Percentiles rank a stretch among this genome's conserved stretches.
Conservation (phyloP, 2,329 filamentous ascomycete genomes). For the Orbilia oligospora region DNA sequence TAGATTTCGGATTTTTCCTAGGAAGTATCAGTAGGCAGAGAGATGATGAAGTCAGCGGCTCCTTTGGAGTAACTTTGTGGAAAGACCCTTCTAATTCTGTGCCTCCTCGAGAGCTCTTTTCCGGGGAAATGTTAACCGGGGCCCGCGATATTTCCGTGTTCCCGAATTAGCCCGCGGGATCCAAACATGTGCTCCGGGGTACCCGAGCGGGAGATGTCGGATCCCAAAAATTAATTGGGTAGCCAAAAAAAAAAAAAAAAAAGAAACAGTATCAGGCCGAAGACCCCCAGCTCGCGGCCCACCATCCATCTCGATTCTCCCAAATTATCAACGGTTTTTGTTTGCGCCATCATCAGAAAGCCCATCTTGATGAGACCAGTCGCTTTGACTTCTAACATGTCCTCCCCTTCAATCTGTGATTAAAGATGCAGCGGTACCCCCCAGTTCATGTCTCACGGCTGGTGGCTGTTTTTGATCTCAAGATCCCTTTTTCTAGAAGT, state of each 20-base stretch:
- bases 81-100: slow-evolving; percentile 1
- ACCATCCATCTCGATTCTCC: slow-evolving; percentile 14
- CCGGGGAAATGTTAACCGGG: slow-evolving; percentile 16
- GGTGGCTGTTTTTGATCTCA: slow-evolving; percentile 28
- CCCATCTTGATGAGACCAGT: slow-evolving; percentile 20
- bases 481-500: slow-evolving; percentile 45
- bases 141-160: slow-evolving; percentile 2
- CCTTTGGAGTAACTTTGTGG: not conserved
- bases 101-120: slow-evolving; percentile 12
- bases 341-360: slow-evolving; percentile 19
- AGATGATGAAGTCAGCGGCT: slow-evolving; percentile 22
- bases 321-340: slow-evolving; percentile 20
- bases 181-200: slow-evolving; percentile 20
- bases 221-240: not conserved
- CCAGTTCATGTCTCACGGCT: slow-evolving; percentile 7
- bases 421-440: slow-evolving; percentile 17
- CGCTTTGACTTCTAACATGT: slow-evolving; percentile 24
- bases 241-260: not conserved
- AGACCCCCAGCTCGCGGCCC: slow-evolving; percentile 4
- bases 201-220: slow-evolving; percentile 50
- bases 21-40: slow-evolving; percentile 23
- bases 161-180: slow-evolving; percentile 24
- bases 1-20: slow-evolving; percentile 2
- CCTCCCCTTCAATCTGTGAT: slow-evolving; percentile 31
- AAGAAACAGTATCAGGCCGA: slow-evolving; percentile 4